A percentile compares a stretch with the other conserved stretches of the same genome.
phyloP scores from a whole-genome alignment of 306 rosid genomes.

The Mimosa bimucronata region DNA sequence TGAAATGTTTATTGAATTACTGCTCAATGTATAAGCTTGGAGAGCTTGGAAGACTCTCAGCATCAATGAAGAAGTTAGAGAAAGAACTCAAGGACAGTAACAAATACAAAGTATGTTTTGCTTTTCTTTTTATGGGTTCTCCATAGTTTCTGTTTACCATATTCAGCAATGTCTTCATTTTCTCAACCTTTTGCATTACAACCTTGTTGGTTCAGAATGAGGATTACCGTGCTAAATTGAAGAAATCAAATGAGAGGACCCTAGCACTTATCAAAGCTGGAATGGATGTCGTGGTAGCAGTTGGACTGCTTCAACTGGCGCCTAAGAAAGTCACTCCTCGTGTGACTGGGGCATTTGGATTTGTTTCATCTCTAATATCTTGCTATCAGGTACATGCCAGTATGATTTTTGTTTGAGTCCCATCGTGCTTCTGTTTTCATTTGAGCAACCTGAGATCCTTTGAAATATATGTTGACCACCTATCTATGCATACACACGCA shows the following conservation, averaged over 20 bases:
- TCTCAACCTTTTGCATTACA: background rate
- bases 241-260: conserved; percentile 79
- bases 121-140: background rate
- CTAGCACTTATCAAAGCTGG: conserved; percentile 82
- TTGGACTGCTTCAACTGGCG: conserved; percentile 88
- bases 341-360: conserved; percentile 91
- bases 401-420: conserved; percentile 3
- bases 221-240: conserved; percentile 69
- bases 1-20: conserved; percentile 1
- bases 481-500: conserved; percentile 2
- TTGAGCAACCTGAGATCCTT: conserved; percentile 7
- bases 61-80: conserved; percentile 83
- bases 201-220: conserved; percentile 63
- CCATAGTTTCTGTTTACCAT: conserved; percentile 3
- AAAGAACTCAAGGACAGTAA: conserved; percentile 68
- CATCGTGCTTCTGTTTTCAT: conserved; percentile 31
- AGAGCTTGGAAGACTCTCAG: conserved; percentile 92
- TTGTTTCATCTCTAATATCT: conserved; percentile 81
- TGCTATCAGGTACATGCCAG: conserved; percentile 81
- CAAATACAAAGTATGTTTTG: conserved; percentile 71
- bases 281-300: conserved; percentile 83
- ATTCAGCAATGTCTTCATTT: background rate
- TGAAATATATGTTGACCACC: background rate
- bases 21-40: conserved; percentile 62
- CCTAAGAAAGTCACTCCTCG: conserved; percentile 91